Conservation (phyloP, 208 protist species). For the Acanthamoeba triangularis region DNA sequence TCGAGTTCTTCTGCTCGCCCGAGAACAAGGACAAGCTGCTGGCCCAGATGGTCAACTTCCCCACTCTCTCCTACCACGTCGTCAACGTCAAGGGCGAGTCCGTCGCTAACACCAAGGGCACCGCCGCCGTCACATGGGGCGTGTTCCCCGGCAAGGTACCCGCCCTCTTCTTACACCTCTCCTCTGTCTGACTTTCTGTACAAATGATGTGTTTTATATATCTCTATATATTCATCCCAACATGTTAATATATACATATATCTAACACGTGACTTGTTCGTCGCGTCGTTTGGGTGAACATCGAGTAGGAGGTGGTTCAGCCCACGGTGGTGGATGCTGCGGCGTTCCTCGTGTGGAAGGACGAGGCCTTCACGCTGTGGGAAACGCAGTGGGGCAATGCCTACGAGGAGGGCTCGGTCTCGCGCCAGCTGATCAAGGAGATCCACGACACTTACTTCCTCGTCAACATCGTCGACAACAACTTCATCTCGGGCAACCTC, state of each 20-base stretch:
- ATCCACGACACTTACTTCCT: constrained; percentile 90
- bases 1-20: constrained; percentile 91
- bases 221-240: too few relatives aligned
- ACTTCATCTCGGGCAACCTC: constrained; percentile 90
- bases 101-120: constrained; percentile 80
- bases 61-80: constrained; percentile 88
- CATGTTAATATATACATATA: not conserved
- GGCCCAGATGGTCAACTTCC: constrained; percentile 81
- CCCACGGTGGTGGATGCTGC: constrained; percentile 92
- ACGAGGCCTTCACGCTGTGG: constrained; percentile 92
- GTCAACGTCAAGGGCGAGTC: constrained; percentile 83
- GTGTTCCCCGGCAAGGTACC: constrained; percentile 89
- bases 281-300: not conserved
- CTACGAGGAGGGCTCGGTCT: constrained; percentile 80
- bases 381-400: constrained; percentile 84
- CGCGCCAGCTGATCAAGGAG: constrained; percentile 35
- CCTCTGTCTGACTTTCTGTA: not conserved
- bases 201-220: too few relatives aligned
- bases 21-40: constrained; percentile 80
- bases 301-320: constrained; percentile 89
- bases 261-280: too few relatives aligned
- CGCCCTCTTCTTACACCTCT: not conserved
- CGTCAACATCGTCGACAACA: constrained; percentile 92
- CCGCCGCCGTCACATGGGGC: constrained; percentile 91
- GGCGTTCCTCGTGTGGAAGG: constrained; percentile 88